phyloP scores from a whole-genome alignment of 768 basidiomycete genomes.

The Lactarius indigo region DNA sequence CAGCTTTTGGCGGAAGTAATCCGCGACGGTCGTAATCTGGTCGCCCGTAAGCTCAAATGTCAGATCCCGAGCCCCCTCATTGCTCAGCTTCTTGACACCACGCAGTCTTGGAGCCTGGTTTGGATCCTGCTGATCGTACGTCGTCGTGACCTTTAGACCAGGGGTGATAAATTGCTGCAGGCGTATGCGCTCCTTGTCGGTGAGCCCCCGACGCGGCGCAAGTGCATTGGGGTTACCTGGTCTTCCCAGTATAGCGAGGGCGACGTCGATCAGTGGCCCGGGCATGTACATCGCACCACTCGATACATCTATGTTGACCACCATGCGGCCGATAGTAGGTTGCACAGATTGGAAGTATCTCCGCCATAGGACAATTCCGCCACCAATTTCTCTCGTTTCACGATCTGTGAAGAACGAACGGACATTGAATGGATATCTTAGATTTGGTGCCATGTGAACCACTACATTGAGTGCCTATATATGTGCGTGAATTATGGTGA shows the following conservation, averaged over 20 bases:
- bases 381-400: slow-evolving; percentile 53
- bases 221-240: slow-evolving; percentile 34
- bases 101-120: slow-evolving; percentile 37
- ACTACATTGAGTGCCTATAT: slow-evolving; percentile 68
- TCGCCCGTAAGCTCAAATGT: slow-evolving; percentile 59
- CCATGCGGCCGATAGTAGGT: slow-evolving; percentile 59
- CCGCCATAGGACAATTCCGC: slow-evolving; percentile 68
- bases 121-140: slow-evolving; percentile 25
- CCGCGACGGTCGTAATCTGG: slow-evolving; percentile 50
- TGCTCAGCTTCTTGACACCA: slow-evolving; percentile 59
- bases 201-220: slow-evolving; percentile 40
- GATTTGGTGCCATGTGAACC: slow-evolving; percentile 68
- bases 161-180: slow-evolving; percentile 55
- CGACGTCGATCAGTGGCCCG: slow-evolving; percentile 55
- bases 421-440: slow-evolving; percentile 66
- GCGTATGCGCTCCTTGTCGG: slow-evolving; percentile 49
- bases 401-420: slow-evolving; percentile 68
- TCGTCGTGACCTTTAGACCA: slow-evolving; percentile 49
- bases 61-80: slow-evolving; percentile 48
- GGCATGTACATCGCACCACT: slow-evolving; percentile 73
- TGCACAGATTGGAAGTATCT: slow-evolving; percentile 81
- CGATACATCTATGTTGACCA: slow-evolving; percentile 76
- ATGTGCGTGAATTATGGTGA: neutral
- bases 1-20: slow-evolving; percentile 54
- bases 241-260: slow-evolving; percentile 50